Conservation (phyloP, 2,329 filamentous ascomycete species). For the Chalara sp. region DNA sequence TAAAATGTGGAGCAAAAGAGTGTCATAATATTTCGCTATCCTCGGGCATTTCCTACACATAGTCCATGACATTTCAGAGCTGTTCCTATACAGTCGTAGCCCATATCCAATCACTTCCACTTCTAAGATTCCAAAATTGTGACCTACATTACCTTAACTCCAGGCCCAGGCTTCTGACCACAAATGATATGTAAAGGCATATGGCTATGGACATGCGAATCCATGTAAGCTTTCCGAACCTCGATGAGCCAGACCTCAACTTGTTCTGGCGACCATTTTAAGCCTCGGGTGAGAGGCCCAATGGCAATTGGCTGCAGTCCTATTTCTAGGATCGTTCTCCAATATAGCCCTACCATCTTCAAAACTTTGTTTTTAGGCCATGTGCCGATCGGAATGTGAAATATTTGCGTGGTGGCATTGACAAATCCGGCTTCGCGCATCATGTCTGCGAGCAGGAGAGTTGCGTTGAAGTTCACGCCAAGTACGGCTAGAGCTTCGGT, state of each 20-base stretch:
- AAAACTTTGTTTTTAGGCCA: too few relatives aligned
- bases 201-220: constrained; percentile 35
- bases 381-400: too few relatives aligned
- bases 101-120: neutral
- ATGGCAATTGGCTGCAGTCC: too few relatives aligned
- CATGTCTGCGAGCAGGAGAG: too few relatives aligned
- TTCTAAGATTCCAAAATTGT: neutral
- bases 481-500: too few relatives aligned
- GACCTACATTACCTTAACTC: too few relatives aligned
- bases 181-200: constrained; percentile 49
- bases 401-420: too few relatives aligned
- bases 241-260: constrained; percentile 42
- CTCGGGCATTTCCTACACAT: neutral
- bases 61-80: neutral
- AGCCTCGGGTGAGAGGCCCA: too few relatives aligned
- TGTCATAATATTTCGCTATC: neutral
- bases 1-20: neutral
- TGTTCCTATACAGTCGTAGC: neutral
- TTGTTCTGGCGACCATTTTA: constrained; percentile 40
- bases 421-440: too few relatives aligned
- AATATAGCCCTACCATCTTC: too few relatives aligned
- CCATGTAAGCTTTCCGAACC: constrained; percentile 39
- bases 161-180: constrained; percentile 47
- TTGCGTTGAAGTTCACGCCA: too few relatives aligned
- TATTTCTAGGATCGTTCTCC: too few relatives aligned